These are phyloP conservation scores for Euphorbia tirucalli DNA, from an alignment of 345 rosid species.

Conservation along the genomic window DNA sequence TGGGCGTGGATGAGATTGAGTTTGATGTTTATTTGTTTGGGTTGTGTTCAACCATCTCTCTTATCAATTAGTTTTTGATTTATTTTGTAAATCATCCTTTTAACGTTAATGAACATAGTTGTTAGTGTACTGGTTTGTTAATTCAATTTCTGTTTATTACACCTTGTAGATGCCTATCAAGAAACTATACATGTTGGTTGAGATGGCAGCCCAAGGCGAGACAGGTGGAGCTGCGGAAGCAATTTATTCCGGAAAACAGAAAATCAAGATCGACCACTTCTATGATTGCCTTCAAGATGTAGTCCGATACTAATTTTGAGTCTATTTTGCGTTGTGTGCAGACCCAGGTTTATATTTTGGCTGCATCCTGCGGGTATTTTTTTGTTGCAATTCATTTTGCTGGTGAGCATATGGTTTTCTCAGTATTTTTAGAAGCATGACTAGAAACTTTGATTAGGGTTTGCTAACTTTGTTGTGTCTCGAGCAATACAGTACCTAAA, in stretches of 20 bases:
- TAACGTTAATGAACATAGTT: not conserved
- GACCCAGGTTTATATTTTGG: not conserved
- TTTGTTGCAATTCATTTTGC: not conserved
- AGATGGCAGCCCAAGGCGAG: conserved; percentile 97
- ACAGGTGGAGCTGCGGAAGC: conserved; percentile 75
- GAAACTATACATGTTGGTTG: conserved; percentile 81
- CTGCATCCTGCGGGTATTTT: not conserved
- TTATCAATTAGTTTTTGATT: no score
- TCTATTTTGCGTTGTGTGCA: not conserved
- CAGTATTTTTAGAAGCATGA: no score
- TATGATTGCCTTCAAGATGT: conserved; percentile 78
- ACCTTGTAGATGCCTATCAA: conserved; percentile 54
- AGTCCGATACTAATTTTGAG: conserved; percentile 42
- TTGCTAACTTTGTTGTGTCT: not conserved
- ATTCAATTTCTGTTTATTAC: conserved; percentile 10
- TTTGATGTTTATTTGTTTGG: no score
- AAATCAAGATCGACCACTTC: conserved; percentile 69
- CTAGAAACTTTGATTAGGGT: no score
- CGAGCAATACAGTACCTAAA: not conserved
- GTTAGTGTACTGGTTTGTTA: not conserved
- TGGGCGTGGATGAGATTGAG: no score
- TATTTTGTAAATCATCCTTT: not conserved
- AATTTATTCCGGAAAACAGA: conserved; percentile 62
- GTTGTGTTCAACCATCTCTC: no score
- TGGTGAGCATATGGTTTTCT: no score